These are phyloP conservation scores for Ceratocystis cacaofunesta DNA, from an alignment of 2,329 filamentous ascomycete genomes.

Conservation along the genomic window DNA sequence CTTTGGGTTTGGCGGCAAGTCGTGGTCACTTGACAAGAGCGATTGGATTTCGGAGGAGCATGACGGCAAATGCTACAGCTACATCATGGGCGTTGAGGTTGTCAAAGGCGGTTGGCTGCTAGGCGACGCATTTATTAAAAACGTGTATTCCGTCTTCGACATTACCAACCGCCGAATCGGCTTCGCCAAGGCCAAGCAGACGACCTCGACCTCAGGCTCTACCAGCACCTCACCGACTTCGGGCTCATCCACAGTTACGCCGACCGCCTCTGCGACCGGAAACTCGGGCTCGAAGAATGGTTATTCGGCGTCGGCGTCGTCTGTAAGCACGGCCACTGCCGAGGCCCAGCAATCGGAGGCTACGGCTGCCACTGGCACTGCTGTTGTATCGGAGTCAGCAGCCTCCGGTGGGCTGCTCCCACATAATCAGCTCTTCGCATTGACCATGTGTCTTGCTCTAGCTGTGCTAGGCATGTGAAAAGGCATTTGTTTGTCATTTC, in stretches of 20 bases:
- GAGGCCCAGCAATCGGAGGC: neutral
- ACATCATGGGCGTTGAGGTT: slow-evolving; percentile 57
- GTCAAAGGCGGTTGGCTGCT: slow-evolving; percentile 57
- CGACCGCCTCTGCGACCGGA: neutral
- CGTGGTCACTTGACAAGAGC: slow-evolving; percentile 49
- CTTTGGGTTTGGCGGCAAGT: slow-evolving; percentile 52
- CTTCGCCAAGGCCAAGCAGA: slow-evolving; percentile 13
- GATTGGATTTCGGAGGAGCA: slow-evolving; percentile 51
- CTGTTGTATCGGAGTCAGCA: neutral
- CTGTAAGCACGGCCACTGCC: neutral
- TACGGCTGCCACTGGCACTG: neutral
- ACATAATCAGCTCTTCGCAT: neutral
- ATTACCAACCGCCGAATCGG: slow-evolving; percentile 52
- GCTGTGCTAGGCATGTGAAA: slow-evolving; percentile 1
- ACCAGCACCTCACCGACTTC: slow-evolving; percentile 2
- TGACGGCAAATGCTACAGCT: slow-evolving; percentile 45
- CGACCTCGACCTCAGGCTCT: slow-evolving; percentile 10
- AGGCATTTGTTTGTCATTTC: neutral
- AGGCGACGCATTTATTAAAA: slow-evolving; percentile 76
- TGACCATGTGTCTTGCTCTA: neutral
- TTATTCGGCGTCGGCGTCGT: neutral
- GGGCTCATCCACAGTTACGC: neutral
- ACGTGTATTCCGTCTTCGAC: slow-evolving; percentile 78
- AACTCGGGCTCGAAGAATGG: neutral
- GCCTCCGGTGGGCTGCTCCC: neutral